These are phyloP conservation scores for Aspergillus heteromorphus DNA, from an alignment of 495 filamentous ascomycete species.

Conservation along the genomic window DNA sequence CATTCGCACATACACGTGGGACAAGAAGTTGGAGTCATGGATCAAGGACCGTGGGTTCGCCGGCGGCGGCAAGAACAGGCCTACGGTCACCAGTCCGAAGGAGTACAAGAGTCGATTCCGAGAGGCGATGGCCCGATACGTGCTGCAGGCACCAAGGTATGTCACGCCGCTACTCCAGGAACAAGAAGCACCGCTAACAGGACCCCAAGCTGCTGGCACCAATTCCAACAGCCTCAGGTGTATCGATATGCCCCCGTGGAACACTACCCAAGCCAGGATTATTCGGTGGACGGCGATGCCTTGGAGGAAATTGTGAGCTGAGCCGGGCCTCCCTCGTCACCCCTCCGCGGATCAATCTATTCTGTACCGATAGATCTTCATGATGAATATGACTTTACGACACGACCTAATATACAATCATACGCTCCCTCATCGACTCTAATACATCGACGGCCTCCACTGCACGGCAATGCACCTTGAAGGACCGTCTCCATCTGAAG, in stretches of 20 bases:
- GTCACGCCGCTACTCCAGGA: neutral
- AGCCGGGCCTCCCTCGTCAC: neutral
- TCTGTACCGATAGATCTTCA: slow-evolving; percentile 1
- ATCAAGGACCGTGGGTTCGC: slow-evolving; percentile 93
- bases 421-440: neutral
- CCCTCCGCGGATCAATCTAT: neutral
- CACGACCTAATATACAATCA: neutral
- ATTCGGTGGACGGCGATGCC: slow-evolving; percentile 18
- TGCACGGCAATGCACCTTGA: neutral
- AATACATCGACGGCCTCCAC: neutral
- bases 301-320: slow-evolving; percentile 18
- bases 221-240: slow-evolving; percentile 53
- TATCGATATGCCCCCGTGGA: slow-evolving; percentile 38
- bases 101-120: slow-evolving; percentile 96
- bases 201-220: slow-evolving; percentile 59
- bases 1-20: slow-evolving; percentile 98
- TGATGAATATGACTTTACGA: slow-evolving; percentile 12
- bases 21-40: slow-evolving; percentile 98
- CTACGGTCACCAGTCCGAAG: slow-evolving; percentile 93
- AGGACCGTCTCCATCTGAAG: too few relatives aligned
- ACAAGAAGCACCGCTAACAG: slow-evolving; percentile 1
- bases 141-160: slow-evolving; percentile 65
- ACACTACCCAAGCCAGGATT: slow-evolving; percentile 18
- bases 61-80: slow-evolving; percentile 77
- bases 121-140: slow-evolving; percentile 94